Evolutionary conservation across 371 early-diverging fungal species (phyloP).

Genomic region (Lichtheimia corymbifera): DNA sequence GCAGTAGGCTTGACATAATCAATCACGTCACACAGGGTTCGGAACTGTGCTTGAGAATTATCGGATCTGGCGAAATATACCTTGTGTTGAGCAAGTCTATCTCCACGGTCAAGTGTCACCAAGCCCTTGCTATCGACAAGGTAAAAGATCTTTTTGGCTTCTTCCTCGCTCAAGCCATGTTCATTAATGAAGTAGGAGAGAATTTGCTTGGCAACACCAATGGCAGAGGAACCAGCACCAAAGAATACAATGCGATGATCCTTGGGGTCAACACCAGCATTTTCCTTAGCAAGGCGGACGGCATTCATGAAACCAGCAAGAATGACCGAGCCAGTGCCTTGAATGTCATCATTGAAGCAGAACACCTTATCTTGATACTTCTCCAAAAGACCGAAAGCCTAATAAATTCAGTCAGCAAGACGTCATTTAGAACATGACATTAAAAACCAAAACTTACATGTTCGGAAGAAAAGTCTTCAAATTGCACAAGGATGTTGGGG

Average conservation of each 20-base stretch:
- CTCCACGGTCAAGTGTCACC: slow-evolving; percentile 82
- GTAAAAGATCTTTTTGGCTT: slow-evolving; percentile 79
- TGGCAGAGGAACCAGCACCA: slow-evolving; percentile 87
- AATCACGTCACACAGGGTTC: slow-evolving; percentile 66
- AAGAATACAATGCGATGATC: slow-evolving; percentile 87
- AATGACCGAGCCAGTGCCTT: slow-evolving; percentile 91
- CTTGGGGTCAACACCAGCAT: slow-evolving; percentile 57
- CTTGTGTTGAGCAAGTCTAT: slow-evolving; percentile 81
- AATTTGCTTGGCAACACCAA: slow-evolving; percentile 87
- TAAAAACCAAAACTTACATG: slow-evolving; percentile 37
- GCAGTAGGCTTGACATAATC: slow-evolving; percentile 77
- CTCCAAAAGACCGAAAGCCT: slow-evolving; percentile 70
- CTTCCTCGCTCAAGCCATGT: slow-evolving; percentile 64
- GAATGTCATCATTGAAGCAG: slow-evolving; percentile 71
- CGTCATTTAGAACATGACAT: background rate
- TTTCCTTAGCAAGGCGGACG: slow-evolving; percentile 49
- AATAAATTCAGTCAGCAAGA: background rate
- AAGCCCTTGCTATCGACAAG: slow-evolving; percentile 86
- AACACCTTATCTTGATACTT: slow-evolving; percentile 65
- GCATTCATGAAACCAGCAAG: slow-evolving; percentile 91
- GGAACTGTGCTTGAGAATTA: slow-evolving; percentile 72
- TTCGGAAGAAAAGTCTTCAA: slow-evolving; percentile 91
- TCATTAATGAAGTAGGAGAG: slow-evolving; percentile 71
- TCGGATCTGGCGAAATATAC: slow-evolving; percentile 77
- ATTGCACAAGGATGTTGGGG: slow-evolving; percentile 84